Percentiles rank a stretch among this genome's conserved stretches.
Conservation (phyloP, 495 filamentous ascomycete genomes). For the Mytilinidion resinicola region DNA sequence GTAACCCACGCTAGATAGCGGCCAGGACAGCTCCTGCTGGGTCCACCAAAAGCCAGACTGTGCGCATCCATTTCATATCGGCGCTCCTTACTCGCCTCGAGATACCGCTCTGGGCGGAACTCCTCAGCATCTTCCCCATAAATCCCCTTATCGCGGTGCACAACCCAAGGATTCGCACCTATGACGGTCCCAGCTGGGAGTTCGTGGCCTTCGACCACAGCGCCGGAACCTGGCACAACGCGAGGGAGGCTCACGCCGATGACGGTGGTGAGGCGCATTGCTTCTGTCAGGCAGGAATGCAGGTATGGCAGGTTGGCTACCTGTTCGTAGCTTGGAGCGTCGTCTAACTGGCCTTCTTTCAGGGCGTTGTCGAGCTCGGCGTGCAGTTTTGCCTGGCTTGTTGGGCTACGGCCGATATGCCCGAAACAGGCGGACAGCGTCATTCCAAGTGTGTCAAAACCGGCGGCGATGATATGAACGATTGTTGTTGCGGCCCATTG, state of each 20-base stretch:
- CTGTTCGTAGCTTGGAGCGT: neutral
- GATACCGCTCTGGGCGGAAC: constrained; percentile 30
- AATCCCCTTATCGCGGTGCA: constrained; percentile 32
- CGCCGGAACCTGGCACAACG: neutral
- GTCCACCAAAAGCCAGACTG: no score
- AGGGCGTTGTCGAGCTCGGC: neutral
- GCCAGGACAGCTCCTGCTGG: no score
- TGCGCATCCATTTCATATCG: no score
- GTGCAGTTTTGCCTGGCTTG: neutral
- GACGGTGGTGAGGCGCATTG: neutral
- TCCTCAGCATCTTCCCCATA: constrained; percentile 32
- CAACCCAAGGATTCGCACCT: no score
- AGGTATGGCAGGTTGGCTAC: neutral
- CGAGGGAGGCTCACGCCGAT: neutral
- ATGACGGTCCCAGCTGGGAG: neutral
- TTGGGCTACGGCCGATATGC: neutral
- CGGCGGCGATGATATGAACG: neutral
- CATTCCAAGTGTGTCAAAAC: neutral
- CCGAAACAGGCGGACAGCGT: neutral
- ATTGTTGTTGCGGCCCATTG: neutral
- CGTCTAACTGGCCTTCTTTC: neutral
- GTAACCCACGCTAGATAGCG: no score
- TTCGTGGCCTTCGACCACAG: neutral
- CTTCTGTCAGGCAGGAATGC: constrained; percentile 1
- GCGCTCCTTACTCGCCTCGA: constrained; percentile 22